Base-by-base conservation (phyloP, 2,329 filamentous ascomycete species). In the Xylariaceae sp. region DNA sequence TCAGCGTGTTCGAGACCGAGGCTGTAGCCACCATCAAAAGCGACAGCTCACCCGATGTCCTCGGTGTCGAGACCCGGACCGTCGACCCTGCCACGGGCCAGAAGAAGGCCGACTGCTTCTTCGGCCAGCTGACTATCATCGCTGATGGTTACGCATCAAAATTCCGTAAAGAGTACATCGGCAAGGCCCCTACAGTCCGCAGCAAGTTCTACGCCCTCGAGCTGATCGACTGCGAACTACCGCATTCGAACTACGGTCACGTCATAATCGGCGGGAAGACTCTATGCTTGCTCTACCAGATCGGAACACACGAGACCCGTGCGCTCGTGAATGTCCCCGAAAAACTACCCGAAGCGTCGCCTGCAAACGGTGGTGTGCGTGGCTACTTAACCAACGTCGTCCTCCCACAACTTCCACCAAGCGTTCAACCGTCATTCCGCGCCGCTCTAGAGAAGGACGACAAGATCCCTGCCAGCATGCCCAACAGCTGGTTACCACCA, bases 191-290 rank as follows among this genome's bases (percentile, higher is more conserved):
- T 5, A 73, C 88, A 53, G 84, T 90, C 51, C 87, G 87, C 69
- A 92, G 88, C 69, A 94, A 91, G 76, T 99, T 99, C 78, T 97
- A 90, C 78, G 94, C 88, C 9, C 83, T 99, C 39, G 93, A 99
- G 74, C 82, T 99, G 64, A 89, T 94, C 70, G 92, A 97, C 73
- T 90, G 89, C 58, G 81, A 87, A 23, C 83, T 97, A 8, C 90
- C 92, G 1, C 80, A 83, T 55, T 84, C 86, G 1, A 79, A 86
- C 63, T 90, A 90, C 72, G 94, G 93, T 17, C 92, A 96, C 74
- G 93, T 99, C 65, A 80, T 97, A 57, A 88, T 99, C 63, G 88
- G 88, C 68, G 83, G 90, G 64, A 82, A 84, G 51, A 80, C 74
- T 62, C 93, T 94, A 0, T 85, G 96, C 39, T 85, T 99, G 23